Base-by-base conservation (phyloP, 768 basidiomycete genomes). In the Boletus barrowsii region DNA sequence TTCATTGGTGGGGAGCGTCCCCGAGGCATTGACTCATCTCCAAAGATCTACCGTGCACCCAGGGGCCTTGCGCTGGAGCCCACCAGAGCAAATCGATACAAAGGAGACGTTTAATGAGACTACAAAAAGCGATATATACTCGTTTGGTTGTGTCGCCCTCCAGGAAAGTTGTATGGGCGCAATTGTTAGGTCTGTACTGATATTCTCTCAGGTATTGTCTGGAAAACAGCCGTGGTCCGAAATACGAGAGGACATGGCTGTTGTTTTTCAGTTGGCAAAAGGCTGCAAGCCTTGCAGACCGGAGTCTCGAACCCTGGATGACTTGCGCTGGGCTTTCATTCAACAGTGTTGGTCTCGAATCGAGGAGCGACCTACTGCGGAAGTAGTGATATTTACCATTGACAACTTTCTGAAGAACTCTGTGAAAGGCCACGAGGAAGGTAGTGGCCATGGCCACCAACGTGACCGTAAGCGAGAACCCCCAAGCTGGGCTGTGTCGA, bases 161-260 rank as follows among this genome's bases (percentile, higher is more conserved):
- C 57, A 62, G 54, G 60, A 2, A 73, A 69, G 76, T 22, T 67
- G 75, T 14, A 67, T 75, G 0, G 75, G 73, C 72, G 69, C 73
- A 3, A 76, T 26, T 51, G 62, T 47, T 5, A 57, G 29, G 0
- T 4, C 20, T 9, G 5, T 33, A 2, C 26, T 26, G 26, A 26
- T 26, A 26, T 7, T 26, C 26, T 26, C 26, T 26, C 15, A 57
- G 52, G 47, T 57, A 13, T 46, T 57, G 5, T 6, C 13, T 8
- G 35, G 35, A 35, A 35, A 35, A 35, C 35, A 35, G 35, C 35
- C 35, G 3, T 35, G 35, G 35, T 35, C 35, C 3, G 35, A 15
- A 35, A 15, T 35, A 4, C 35, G 14, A 15, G 35, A 35, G 14
- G 35, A 35, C 11, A 14, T 35, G 35, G 14, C 35, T 6, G 35